Evolutionary conservation across 345 rosid genomes (phyloP).

Genomic region (Pistacia vera): DNA sequence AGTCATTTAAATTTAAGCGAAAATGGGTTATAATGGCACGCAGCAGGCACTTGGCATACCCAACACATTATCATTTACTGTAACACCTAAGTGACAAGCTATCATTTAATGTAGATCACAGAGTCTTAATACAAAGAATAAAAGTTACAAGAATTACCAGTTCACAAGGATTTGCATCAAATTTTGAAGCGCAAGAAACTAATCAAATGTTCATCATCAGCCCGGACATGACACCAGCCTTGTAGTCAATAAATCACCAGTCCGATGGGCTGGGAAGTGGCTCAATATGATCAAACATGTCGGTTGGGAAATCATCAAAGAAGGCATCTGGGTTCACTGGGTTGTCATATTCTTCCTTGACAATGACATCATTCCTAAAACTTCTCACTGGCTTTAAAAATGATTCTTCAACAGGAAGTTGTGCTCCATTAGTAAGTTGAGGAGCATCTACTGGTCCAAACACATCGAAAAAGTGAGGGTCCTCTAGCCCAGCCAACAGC

Average conservation of each 20-base stretch:
- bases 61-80: too few species aligned
- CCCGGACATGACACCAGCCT: neutral
- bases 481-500: slow-evolving; percentile 55
- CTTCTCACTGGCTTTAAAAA: slow-evolving; percentile 47
- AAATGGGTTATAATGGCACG: too few species aligned
- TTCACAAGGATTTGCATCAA: neutral
- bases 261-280: slow-evolving; percentile 53
- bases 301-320: slow-evolving; percentile 76
- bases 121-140: slow-evolving; percentile 10
- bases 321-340: slow-evolving; percentile 40
- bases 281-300: slow-evolving; percentile 69
- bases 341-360: slow-evolving; percentile 29
- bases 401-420: slow-evolving; percentile 41
- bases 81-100: neutral
- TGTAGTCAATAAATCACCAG: slow-evolving; percentile 25
- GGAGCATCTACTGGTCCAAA: slow-evolving; percentile 51
- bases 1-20: too few species aligned
- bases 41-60: too few species aligned
- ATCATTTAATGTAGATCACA: neutral
- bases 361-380: slow-evolving; percentile 20
- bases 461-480: slow-evolving; percentile 52
- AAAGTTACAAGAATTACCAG: neutral
- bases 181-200: slow-evolving; percentile 2
- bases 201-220: slow-evolving; percentile 2
- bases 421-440: slow-evolving; percentile 35